Percentiles rank a stretch among this genome's conserved stretches.
Conservation (phyloP, 257 asterid species). For the Penstemon eatonii region DNA sequence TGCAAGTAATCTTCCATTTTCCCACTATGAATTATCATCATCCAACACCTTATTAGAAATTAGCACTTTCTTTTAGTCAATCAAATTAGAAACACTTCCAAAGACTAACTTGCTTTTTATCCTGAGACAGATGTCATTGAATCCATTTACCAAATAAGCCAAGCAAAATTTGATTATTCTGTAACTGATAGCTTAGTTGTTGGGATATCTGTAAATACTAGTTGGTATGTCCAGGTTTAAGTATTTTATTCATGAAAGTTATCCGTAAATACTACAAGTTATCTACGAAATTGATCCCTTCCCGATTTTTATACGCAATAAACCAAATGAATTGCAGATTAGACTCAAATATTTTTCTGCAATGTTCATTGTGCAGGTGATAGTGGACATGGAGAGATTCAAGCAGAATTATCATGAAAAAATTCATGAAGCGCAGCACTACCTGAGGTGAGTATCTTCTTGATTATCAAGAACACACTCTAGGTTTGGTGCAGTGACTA, state of each 20-base stretch:
- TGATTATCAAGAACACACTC: slow-evolving; percentile 13
- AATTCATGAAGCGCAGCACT: slow-evolving; percentile 55
- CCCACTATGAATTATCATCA: slow-evolving; percentile 12
- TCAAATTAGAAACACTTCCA: background rate
- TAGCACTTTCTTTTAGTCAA: slow-evolving; percentile 6
- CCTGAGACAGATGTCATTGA: background rate
- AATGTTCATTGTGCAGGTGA: slow-evolving; percentile 58
- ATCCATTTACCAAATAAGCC: background rate
- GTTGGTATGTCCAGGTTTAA: slow-evolving; percentile 11
- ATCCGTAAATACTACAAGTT: too few relatives aligned
- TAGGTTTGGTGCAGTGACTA: slow-evolving; percentile 8
- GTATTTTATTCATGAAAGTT: slow-evolving; percentile 6
- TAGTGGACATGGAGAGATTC: slow-evolving; percentile 93
- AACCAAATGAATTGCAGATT: slow-evolving; percentile 12
- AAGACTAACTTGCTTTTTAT: background rate
- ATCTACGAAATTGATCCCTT: background rate
- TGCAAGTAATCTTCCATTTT: slow-evolving; percentile 15
- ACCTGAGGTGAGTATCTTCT: slow-evolving; percentile 59
- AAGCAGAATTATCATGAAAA: slow-evolving; percentile 74
- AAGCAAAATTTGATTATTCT: slow-evolving; percentile 12
- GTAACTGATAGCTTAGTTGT: slow-evolving; percentile 15
- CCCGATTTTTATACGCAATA: background rate
- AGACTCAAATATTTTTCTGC: slow-evolving; percentile 24
- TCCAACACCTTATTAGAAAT: slow-evolving; percentile 20
- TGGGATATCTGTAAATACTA: slow-evolving; percentile 13